Conservation (phyloP, 2,329 filamentous ascomycete species). For the Colletotrichum caudatum region DNA sequence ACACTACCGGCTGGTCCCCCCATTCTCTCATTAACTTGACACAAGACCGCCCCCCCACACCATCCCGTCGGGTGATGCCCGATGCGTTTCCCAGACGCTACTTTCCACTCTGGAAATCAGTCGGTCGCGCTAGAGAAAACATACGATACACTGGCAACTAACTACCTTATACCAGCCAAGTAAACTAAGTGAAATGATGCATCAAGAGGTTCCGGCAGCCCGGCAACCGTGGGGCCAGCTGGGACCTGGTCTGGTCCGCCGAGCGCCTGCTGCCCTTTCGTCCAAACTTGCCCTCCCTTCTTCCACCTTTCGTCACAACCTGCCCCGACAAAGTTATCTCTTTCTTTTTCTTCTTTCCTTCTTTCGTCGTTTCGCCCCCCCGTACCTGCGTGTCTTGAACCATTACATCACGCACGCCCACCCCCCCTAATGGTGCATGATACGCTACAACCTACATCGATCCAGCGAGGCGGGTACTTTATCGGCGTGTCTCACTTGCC, state of each 20-base stretch:
- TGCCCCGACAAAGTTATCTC: neutral
- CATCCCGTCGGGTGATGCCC: constrained; percentile 19
- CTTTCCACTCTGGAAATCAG: constrained; percentile 11
- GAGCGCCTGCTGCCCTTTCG: constrained; percentile 20
- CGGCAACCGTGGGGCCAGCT: constrained; percentile 36
- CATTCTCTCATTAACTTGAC: constrained; percentile 27
- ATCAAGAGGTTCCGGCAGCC: constrained; percentile 34
- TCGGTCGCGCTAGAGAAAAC: constrained; percentile 27
- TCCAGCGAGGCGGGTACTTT: constrained; percentile 38
- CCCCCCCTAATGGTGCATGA: constrained; percentile 2
- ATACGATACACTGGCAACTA: too few relatives aligned
- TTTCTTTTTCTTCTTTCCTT: too few relatives aligned
- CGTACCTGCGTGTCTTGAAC: constrained; percentile 16
- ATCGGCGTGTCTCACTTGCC: constrained; percentile 39
- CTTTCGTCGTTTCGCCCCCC: too few relatives aligned
- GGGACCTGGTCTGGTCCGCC: neutral
- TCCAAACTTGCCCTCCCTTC: constrained; percentile 34
- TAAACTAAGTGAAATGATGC: too few relatives aligned
- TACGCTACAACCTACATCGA: constrained; percentile 24
- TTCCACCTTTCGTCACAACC: constrained; percentile 22
- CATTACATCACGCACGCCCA: neutral
- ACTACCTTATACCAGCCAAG: neutral
- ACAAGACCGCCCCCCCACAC: constrained; percentile 5
- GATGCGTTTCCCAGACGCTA: constrained; percentile 24
- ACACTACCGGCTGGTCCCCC: constrained; percentile 23